Conservation (phyloP, 2,329 filamentous ascomycete genomes). For the Nemania bipapillata region DNA sequence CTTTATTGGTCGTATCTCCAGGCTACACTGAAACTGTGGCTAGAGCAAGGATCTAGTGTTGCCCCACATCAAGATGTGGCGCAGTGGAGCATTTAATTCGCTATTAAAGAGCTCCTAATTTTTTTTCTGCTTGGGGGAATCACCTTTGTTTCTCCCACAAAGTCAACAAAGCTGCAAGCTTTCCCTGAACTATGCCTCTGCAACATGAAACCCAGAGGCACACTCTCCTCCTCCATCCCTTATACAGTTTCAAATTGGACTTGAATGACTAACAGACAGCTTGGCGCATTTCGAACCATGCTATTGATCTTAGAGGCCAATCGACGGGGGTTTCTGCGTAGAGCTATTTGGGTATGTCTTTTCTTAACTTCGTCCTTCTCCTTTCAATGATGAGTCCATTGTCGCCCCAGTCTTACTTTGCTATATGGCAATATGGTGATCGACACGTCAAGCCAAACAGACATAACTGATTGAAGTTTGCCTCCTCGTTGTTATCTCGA, state of each 20-base stretch:
- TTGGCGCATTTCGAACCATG: constrained; percentile 2
- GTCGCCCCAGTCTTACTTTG: constrained; percentile 69
- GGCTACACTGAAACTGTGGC: constrained; percentile 7
- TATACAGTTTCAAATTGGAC: neutral
- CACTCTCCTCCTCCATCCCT: neutral
- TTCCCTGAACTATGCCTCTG: neutral
- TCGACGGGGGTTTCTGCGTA: neutral
- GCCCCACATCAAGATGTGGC: constrained; percentile 28
- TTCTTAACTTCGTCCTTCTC: constrained; percentile 9
- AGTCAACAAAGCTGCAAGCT: constrained; percentile 7
- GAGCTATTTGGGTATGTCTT: constrained; percentile 39
- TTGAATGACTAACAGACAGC: neutral
- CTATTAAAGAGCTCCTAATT: constrained; percentile 24
- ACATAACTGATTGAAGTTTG: constrained; percentile 56
- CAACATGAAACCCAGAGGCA: no score
- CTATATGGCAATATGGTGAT: constrained; percentile 62
- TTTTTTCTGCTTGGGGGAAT: constrained; percentile 23
- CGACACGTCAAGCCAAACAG: constrained; percentile 64
- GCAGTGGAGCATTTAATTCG: constrained; percentile 13
- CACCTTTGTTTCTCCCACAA: constrained; percentile 15
- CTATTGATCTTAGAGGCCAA: neutral
- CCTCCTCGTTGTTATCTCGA: constrained; percentile 3
- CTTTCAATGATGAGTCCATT: constrained; percentile 64
- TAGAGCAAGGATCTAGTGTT: neutral
- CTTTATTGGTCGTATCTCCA: constrained; percentile 1